phyloP scores from a whole-genome alignment of 108 stramenopile genomes.

The Schizochytrium sp. region DNA sequence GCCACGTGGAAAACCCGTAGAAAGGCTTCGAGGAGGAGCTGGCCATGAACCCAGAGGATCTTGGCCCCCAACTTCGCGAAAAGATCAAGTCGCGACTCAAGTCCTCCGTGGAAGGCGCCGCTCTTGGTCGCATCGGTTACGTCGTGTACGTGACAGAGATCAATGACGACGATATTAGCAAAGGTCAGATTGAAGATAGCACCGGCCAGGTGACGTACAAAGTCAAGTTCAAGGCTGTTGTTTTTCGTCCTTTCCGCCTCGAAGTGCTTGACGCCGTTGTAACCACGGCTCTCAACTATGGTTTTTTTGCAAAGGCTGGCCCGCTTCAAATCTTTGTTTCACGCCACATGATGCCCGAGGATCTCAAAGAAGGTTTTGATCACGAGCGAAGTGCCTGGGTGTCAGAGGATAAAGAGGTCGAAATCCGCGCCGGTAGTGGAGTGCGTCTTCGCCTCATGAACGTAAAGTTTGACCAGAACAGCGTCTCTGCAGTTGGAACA shows the following conservation, averaged over 20 bases:
- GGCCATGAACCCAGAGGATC: not conserved
- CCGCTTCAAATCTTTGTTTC: constrained; percentile 80
- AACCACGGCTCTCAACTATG: constrained; percentile 69
- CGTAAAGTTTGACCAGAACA: constrained; percentile 76
- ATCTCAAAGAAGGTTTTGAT: constrained; percentile 77
- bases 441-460: constrained; percentile 81
- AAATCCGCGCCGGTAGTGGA: constrained; percentile 73
- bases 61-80: constrained; percentile 16
- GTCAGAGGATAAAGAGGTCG: constrained; percentile 81
- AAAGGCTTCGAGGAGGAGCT: constrained; percentile 21
- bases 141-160: constrained; percentile 84
- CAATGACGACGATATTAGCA: constrained; percentile 74
- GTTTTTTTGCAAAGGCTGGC: constrained; percentile 81
- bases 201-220: constrained; percentile 74
- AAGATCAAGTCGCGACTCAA: not conserved
- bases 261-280: constrained; percentile 87
- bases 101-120: constrained; percentile 66
- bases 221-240: constrained; percentile 75
- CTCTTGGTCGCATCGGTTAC: constrained; percentile 80
- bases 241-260: constrained; percentile 74
- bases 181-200: constrained; percentile 85
- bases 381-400: constrained; percentile 81
- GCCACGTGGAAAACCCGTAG: not conserved
- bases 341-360: constrained; percentile 86
- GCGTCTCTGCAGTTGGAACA: constrained; percentile 82